Evolutionary conservation across 352 stramenopile genomes (phyloP), one percentile per base, ranked within the genome.

Genomic region (Phytophthora tubulina): DNA sequence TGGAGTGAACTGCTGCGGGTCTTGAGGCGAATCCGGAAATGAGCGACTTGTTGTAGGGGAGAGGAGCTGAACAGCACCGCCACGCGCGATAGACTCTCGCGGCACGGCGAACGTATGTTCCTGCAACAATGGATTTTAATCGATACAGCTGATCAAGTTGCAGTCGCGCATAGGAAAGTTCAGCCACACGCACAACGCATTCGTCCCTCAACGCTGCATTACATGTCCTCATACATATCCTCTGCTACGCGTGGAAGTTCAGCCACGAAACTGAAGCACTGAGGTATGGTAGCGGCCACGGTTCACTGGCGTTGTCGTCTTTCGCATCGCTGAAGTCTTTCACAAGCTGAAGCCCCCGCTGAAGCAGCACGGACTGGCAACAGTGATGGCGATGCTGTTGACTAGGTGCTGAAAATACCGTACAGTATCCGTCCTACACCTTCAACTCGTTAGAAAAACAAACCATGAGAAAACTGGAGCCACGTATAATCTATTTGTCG

Each of bases 111-210:
- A 45, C 49, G 50, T 36, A 67, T 68, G 65, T 61, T 66, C 27
- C 30, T 32, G 45, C 36, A 50, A 54, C 21, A 27, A 30, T 64
- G 66, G 51, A 69, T 70, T 68, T 73, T 72, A 67, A 72, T 72
- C 64, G 49, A 72, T 71, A n/a, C 54, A 64, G 46, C 42, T 60
- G 39, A 45, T 52, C 39, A 32, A 39, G 33, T 55, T 49, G 56
- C 56, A 46, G 46, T 55, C 15, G 45, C 36, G 31, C 62, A 70
- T 51, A 58, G 52, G n/a, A 70, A 63, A 63, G 62, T 69, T 57
- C 51, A 53, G 30, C 9, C 48, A 27, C 21, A 57, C 48, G 32
- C 44, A 48, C 32, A 33, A 44, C 31, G 7, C 10, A 46, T 13
- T 33, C 46, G 21, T 14, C 21, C 3, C 46, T 9, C 21, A 27